Percentiles rank a stretch among this genome's conserved stretches.
phyloP scores from a whole-genome alignment of 2,329 filamentous ascomycete genomes.

The Colletotrichum gloeosporioides region DNA sequence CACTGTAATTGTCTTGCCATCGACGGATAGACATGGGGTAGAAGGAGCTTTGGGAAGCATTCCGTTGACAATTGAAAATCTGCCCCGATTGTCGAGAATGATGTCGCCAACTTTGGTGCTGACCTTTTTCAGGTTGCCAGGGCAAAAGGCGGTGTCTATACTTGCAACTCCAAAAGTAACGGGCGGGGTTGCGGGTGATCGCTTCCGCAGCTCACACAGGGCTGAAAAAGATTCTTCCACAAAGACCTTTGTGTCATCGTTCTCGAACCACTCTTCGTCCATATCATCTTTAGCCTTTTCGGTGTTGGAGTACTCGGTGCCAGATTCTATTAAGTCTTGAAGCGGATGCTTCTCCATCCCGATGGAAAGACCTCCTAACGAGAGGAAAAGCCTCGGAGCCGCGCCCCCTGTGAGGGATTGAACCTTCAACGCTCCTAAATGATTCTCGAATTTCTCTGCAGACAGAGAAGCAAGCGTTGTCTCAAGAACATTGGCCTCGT shows the following conservation, averaged over 20 bases:
- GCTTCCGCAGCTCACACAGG: neutral
- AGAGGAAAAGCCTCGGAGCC: neutral
- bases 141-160: neutral
- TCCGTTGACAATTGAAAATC: neutral
- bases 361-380: neutral
- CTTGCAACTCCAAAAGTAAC: neutral
- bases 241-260: neutral
- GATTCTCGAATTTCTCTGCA: neutral
- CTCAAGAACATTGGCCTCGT: neutral
- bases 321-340: neutral
- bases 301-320: neutral
- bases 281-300: accelerated
- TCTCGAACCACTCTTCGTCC: neutral
- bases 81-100: neutral
- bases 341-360: neutral
- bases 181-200: neutral
- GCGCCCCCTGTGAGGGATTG: neutral
- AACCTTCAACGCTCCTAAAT: neutral
- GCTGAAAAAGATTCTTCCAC: neutral
- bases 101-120: neutral
- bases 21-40: neutral
- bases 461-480: neutral
- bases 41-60: neutral
- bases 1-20: neutral
- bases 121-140: neutral